Conservation (phyloP, 148 eudicot species). For the Persicaria tinctoria region DNA sequence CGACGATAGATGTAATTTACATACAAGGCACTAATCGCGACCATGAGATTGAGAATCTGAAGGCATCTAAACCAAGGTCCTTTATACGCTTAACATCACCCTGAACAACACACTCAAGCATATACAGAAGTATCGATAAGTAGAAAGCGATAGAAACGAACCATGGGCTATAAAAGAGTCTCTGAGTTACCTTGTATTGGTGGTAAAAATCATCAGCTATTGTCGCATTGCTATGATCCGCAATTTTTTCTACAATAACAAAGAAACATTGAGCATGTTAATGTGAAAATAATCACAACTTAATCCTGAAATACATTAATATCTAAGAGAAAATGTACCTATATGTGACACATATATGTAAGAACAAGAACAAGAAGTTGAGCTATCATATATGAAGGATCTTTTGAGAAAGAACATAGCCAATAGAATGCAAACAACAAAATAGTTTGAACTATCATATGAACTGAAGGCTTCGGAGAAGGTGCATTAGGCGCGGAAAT, state of each 20-base stretch:
- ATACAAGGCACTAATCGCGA: not conserved
- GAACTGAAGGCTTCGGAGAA: too few relatives aligned
- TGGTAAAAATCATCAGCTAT: not conserved
- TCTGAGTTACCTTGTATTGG: not conserved
- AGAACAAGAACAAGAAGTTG: too few relatives aligned
- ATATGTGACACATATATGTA: too few relatives aligned
- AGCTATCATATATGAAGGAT: too few relatives aligned
- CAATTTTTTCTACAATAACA: not conserved
- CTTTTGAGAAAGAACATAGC: too few relatives aligned
- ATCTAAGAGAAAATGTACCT: too few relatives aligned
- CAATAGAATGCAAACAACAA: too few relatives aligned
- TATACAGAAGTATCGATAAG: not conserved
- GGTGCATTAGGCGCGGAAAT: too few relatives aligned
- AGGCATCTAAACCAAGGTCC: not conserved
- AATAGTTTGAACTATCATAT: too few relatives aligned
- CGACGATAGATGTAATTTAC: not conserved
- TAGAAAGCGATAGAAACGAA: not conserved
- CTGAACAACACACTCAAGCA: not conserved
- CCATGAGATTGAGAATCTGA: slow-evolving; percentile 9
- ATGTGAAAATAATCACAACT: too few relatives aligned
- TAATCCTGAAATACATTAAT: too few relatives aligned
- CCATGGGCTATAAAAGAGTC: not conserved
- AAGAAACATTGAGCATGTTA: too few relatives aligned
- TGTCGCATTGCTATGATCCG: not conserved
- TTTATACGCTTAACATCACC: not conserved